A percentile compares a stretch with the other conserved stretches of the same genome.
Conservation (phyloP, 768 basidiomycete species). For the Suillus spraguei region DNA sequence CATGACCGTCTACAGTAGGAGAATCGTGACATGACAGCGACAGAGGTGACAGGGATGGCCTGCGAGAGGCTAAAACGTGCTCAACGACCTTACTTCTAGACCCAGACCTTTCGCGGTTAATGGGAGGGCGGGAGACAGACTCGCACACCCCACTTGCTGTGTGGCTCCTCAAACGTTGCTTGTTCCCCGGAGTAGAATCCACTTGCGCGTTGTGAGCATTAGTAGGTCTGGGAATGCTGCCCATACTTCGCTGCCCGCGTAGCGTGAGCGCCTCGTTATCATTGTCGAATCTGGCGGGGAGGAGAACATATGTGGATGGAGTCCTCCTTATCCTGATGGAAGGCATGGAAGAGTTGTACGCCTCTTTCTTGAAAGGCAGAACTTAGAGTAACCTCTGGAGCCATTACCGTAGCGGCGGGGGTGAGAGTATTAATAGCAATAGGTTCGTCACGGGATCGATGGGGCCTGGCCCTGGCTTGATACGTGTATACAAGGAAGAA, state of each 20-base stretch:
- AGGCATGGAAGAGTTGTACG: conserved; percentile 38
- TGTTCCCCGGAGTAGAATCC: background rate
- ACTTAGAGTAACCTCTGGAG: background rate
- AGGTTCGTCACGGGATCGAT: background rate
- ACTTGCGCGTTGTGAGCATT: background rate
- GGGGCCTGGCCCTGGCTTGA: background rate
- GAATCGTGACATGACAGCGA: background rate
- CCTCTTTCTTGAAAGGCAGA: background rate
- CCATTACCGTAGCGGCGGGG: background rate
- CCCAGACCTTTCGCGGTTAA: conserved; percentile 1
- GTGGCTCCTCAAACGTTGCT: conserved; percentile 6
- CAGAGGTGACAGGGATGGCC: conserved; percentile 5
- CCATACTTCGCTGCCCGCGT: conserved; percentile 7
- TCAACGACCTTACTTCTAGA: conserved; percentile 18
- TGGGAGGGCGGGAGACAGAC: conserved; percentile 5
- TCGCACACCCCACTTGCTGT: conserved; percentile 10
- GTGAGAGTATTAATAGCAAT: background rate
- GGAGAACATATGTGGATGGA: background rate
- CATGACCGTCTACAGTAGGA: conserved; percentile 3
- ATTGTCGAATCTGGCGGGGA: conserved; percentile 6
- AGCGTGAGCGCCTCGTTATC: background rate
- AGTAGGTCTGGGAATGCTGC: background rate
- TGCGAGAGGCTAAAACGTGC: conserved; percentile 11
- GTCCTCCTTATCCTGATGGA: conserved; percentile 47
- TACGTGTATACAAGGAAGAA: background rate